These are phyloP conservation scores for Thecaphora frezii DNA, from an alignment of 1,284 basidiomycete species.

Conservation along the genomic window DNA sequence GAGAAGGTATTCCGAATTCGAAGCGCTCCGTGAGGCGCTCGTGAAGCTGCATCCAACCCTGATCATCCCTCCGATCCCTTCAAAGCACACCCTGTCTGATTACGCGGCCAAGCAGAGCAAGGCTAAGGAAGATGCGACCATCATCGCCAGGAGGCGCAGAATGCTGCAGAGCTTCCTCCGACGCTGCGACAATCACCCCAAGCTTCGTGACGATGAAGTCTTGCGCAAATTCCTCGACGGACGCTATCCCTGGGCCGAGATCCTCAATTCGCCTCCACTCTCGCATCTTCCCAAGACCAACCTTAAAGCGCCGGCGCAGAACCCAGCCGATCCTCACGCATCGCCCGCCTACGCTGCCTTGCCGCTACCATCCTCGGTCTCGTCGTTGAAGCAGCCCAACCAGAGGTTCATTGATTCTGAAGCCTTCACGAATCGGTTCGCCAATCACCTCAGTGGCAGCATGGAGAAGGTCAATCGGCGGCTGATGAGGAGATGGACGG, in stretches of 20 bases:
- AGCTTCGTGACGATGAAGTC: slow-evolving; percentile 88
- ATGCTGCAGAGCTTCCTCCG: slow-evolving; percentile 95
- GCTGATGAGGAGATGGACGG: slow-evolving; percentile 88
- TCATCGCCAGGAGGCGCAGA: slow-evolving; percentile 87
- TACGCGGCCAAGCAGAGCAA: slow-evolving; percentile 96
- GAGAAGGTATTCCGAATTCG: slow-evolving; percentile 95
- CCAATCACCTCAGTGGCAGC: slow-evolving; percentile 81
- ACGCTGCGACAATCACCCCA: slow-evolving; percentile 83
- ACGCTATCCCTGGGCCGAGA: slow-evolving; percentile 79
- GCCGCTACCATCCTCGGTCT: slow-evolving; percentile 73
- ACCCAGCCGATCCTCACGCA: slow-evolving; percentile 78
- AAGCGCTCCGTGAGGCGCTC: slow-evolving; percentile 82
- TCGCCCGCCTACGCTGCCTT: slow-evolving; percentile 78
- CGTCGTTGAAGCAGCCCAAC: slow-evolving; percentile 43
- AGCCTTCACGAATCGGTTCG: slow-evolving; percentile 93
- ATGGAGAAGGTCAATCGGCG: slow-evolving; percentile 96
- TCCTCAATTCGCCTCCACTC: slow-evolving; percentile 69
- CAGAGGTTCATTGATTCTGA: slow-evolving; percentile 89
- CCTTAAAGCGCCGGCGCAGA: slow-evolving; percentile 89
- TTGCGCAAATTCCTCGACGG: slow-evolving; percentile 94
- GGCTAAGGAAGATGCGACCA: slow-evolving; percentile 90
- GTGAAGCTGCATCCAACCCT: slow-evolving; percentile 88
- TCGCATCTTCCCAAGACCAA: slow-evolving; percentile 90
- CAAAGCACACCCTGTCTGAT: slow-evolving; percentile 91
- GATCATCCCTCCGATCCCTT: slow-evolving; percentile 96